Evolutionary conservation across 257 asterid genomes (phyloP).

Genomic region (Avicennia marina): DNA sequence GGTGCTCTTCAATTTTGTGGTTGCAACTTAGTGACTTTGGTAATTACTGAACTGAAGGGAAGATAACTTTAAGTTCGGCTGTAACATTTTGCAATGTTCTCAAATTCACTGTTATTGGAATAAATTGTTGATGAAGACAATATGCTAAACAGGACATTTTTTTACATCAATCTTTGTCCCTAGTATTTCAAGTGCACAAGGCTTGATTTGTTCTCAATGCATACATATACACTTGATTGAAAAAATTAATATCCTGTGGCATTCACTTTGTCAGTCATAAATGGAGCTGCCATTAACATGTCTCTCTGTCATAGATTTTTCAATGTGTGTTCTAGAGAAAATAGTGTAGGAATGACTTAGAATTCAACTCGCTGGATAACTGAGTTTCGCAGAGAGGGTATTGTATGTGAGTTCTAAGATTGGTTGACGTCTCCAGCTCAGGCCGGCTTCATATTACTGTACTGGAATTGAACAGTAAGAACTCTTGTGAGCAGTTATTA

Average conservation of each 20-base stretch:
- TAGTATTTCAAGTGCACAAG: background rate
- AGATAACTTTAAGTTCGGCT: no score
- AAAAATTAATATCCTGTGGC: background rate
- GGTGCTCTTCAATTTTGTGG: background rate
- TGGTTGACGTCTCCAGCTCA: no score
- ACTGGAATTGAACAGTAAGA: background rate
- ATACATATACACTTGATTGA: background rate
- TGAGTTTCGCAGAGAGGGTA: no score
- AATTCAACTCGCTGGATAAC: background rate
- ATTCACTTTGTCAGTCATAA: background rate
- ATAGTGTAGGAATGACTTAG: background rate
- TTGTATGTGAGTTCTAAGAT: no score
- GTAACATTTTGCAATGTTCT: no score
- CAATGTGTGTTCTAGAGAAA: no score
- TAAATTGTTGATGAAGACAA: no score
- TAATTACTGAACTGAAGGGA: background rate
- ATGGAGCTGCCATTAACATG: background rate
- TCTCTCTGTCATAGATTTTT: no score
- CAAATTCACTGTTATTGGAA: no score
- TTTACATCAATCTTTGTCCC: background rate
- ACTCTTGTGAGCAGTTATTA: background rate
- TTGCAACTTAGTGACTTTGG: background rate
- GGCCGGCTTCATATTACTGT: no score
- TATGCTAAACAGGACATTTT: background rate
- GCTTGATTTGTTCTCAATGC: background rate